Evolutionary conservation across 306 rosid genomes (phyloP), one percentile per base, ranked within the genome.

Genomic region (Mucuna pruriens): DNA sequence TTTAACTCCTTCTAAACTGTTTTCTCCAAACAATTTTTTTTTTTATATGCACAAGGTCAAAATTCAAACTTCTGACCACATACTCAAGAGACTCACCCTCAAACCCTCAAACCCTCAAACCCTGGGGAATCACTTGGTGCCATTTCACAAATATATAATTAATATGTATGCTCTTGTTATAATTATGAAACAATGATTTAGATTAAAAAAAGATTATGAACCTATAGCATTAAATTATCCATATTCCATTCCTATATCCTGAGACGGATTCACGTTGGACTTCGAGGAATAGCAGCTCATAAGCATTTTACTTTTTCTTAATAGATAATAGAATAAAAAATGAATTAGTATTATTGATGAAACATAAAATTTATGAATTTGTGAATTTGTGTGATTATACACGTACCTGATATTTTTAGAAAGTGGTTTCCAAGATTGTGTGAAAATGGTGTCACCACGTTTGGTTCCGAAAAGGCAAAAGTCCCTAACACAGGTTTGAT

Each of bases 371-470:
- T 22, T 6, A 3, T 36, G 40, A 6, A 36, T 36, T 6, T 6
- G 7, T 36, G 6, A 36, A 36, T 36, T 6, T 6, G 7, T 36
- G 6, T 2, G 6, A 6, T 3, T 15, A 0, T n/a, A 1, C 31
- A 44, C 52, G 9, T 58, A 95, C 99, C 97, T 91, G 84, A 86
- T 86, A 60, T 75, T 57, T 55, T 13, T 78, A 19, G 88, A 74
- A 71, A 85, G 74, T 0, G 98, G 96, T 7, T 91, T 74, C 99
- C 99, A 93, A 22, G 90, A 87, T 78, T 92, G 98, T 2, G 98
- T 91, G 78, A 95, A 95, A 49, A 93, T 87, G n/a, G 84, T 84
- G 65, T 89, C 92, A 25, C 94, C 94, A 75, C 96, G 88, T 4
- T 60, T 79, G 11, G 91, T 84, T 11, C 74, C 81, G 6, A 91